Evolutionary conservation across 176 grass and related monocot species (phyloP).

Genomic region (Triticum turgidum): DNA sequence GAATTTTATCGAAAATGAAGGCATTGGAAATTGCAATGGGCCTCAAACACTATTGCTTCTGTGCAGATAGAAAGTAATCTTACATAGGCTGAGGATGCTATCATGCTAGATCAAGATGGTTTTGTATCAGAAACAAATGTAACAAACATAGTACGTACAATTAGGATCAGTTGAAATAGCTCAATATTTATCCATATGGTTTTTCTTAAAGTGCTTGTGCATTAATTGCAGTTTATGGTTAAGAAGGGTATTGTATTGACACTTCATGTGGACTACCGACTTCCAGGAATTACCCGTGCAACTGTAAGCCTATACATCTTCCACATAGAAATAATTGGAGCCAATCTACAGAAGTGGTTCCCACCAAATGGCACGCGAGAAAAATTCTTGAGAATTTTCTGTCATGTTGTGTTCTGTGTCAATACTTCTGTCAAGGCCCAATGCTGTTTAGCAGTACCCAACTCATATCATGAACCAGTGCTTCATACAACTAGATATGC

Average conservation of each 20-base stretch:
- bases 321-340: neutral
- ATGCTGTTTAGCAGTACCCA: constrained; percentile 6
- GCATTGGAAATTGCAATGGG: neutral
- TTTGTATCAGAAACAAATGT: constrained; percentile 99
- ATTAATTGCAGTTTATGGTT: constrained; percentile 84
- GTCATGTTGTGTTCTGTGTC: neutral
- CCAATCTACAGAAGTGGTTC: neutral
- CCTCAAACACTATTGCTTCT: constrained; percentile 20
- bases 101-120: constrained; percentile 99
- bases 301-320: constrained; percentile 61
- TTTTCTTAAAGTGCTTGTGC: constrained; percentile 21
- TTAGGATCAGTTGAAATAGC: neutral
- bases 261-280: constrained; percentile 98
- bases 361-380: neutral
- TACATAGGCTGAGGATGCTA: constrained; percentile 75
- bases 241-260: constrained; percentile 85
- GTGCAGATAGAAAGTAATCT: constrained; percentile 93
- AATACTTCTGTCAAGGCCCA: neutral
- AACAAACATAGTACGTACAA: constrained; percentile 51
- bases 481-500: neutral
- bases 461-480: neutral
- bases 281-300: constrained; percentile 90
- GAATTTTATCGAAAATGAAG: neutral
- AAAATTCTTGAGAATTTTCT: no score
- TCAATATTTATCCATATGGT: neutral